Evolutionary conservation across 306 rosid species (phyloP), one percentile per base, ranked within the genome.

Genomic region (Arachis stenosperma): DNA sequence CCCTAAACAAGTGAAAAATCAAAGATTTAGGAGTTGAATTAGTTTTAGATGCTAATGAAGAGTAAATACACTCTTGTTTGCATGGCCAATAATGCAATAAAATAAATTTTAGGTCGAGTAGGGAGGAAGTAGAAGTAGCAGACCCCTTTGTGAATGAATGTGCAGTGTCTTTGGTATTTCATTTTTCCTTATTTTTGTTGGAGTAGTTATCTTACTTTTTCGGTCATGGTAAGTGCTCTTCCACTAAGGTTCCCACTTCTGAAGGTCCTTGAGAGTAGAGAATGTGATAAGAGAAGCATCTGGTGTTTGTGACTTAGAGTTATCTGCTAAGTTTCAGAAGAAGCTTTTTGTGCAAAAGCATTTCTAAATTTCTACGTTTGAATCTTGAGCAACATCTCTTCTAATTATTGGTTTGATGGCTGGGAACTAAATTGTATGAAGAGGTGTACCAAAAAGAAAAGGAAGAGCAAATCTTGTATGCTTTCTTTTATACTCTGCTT

Each of bases 201-300:
- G 55, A 13, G 22, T 48, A 13, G 10, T 48, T 48, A 48, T 48
- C 14, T 48, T 48, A 4, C 0, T 4, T 48, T 0, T 51, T n/a
- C 8, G 0, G 17, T 51, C 53, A 65, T 53, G 17, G 1, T 17
- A 50, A 13, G 33, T 5, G 17, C 30, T 75, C 6, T 67, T 61
- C 22, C 43, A 40, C 54, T 30, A 60, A 52, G 30, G 58, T 55
- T 61, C 40, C 46, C 56, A 48, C 40, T 65, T 65, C 66, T 68
- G 52, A 33, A 29, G 53, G 67, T 67, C 66, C 70, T 79, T 42
- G 54, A 40, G 67, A 53, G 50, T 61, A 22, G 27, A 22, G 27
- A 22, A 22, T 22, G 27, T 22, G 27, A 22, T 53, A 67, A 80
- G 53, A 68, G 54, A 56, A 52, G 9, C 22, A 12, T 27, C 50